Base-by-base conservation (phyloP, 768 basidiomycete genomes). In the Tulasnella sp. region DNA sequence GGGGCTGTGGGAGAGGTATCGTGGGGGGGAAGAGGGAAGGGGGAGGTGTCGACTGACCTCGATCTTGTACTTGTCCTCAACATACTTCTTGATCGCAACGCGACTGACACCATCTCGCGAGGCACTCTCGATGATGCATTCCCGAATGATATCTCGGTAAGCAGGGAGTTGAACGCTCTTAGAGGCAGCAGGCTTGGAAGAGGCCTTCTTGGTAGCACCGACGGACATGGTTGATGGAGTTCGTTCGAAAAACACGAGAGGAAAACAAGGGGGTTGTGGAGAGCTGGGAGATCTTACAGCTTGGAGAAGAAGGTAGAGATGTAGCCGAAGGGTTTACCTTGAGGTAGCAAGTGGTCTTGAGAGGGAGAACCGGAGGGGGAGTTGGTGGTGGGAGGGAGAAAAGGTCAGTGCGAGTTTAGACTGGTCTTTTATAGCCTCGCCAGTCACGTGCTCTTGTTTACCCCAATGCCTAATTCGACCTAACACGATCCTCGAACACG, bases 1-100 rank as follows among this genome's bases (percentile, higher is more conserved):
- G 60, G 60, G 31, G 3, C 60, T 8, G 54, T 3, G 60, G 31
- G 60, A 12, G 60, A 24, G n/a, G 14, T 14, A 28, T 24, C 60
- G 60, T 64, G 12, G 6, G 60, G 60, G 14, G 60, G 60, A 28
- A 28, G 60, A 24, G 60, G 31, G 60, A 28, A 64, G 11, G 60
- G 60, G n/a, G 60, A n/a, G 20, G 1, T 50, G 18, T 14, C n/a
- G 73, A 46, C 44, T 64, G 60, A 64, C 82, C 96, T 93, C 83
- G 79, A 98, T 88, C 84, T 92, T 92, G 89, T 96, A 98, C 83
- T 89, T 91, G 80, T 90, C 89, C 86, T 96, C 95, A 79, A 98
- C 92, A 86, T 87, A 98, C 88, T 94, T 94, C 91, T 96, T 97
- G 86, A 96, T 93, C 9, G 89, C 89, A 31, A 88, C 86, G 74